Evolutionary conservation across 768 basidiomycete genomes (phyloP), one percentile per base, ranked within the genome.

Genomic region (Russula foetens): DNA sequence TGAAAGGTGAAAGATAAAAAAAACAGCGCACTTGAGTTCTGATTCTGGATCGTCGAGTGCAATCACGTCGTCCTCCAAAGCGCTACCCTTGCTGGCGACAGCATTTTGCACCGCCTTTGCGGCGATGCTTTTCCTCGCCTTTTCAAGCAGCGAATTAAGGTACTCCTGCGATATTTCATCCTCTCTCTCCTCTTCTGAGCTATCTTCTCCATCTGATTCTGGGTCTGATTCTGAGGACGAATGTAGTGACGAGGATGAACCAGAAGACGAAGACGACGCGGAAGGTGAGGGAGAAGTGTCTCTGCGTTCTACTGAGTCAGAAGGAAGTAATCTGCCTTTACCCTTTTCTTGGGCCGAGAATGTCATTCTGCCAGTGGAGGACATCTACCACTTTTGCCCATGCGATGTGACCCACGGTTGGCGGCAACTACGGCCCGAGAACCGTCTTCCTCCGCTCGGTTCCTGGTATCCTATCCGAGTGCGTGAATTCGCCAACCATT

Each of bases 141-240:
- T 81, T 62, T 84, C 79, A 14, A 92, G 72, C 0, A 90, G 72
- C 7, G 80, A 84, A 33, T 84, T 76, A 6, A 90, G 76, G 60
- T 83, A 84, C 66, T 84, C 82, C 41, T 77, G 74, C 0, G 83
- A 83, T 29, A 84, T 73, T 46, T 81, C 77, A 5, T 75, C 35
- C 11, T 35, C 73, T 59, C 80, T 80, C 23, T 81, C 72, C 19
- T 63, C 68, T 51, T 55, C 65, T 21, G 51, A 62, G 28, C 61
- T 57, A 51, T 63, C 61, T 7, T 60, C 17, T 33, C 12, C 74
- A 6, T 43, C 53, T 2, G 65, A 41, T 29, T 73, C 73, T 9
- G 73, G 75, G 33, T 70, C 71, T 1, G 73, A 73, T 31, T 72
- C 71, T 24, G 76, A 62, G 35, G 61, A 58, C n/a, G 45, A 53